Conservation (phyloP, 768 basidiomycete genomes). For the Tubosaeta sp. region DNA sequence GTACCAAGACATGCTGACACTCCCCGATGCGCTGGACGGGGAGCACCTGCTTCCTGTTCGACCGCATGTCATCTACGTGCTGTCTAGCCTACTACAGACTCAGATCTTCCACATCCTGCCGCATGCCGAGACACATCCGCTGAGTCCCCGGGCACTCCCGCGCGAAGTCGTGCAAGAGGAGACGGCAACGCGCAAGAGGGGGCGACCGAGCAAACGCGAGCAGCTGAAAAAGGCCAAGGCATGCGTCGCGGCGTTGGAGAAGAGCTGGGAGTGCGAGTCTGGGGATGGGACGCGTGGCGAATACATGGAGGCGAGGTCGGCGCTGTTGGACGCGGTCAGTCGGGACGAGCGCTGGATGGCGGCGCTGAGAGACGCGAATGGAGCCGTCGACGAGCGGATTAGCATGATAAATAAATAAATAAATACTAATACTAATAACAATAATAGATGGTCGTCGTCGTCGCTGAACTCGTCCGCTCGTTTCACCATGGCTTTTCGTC, state of each 20-base stretch:
- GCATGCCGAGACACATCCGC: conserved; percentile 40
- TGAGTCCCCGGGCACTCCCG: conserved; percentile 64
- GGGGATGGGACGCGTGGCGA: conserved; percentile 28
- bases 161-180: conserved; percentile 57
- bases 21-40: conserved; percentile 45
- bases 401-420: conserved; percentile 22
- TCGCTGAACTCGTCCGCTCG: conserved; percentile 7
- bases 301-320: conserved; percentile 43
- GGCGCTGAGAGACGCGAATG: conserved; percentile 37
- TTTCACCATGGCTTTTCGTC: conserved; percentile 26
- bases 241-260: conserved; percentile 45
- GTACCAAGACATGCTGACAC: conserved; percentile 42
- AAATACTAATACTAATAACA: not conserved
- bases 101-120: conserved; percentile 62
- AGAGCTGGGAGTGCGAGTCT: conserved; percentile 31
- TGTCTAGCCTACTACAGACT: conserved; percentile 44
- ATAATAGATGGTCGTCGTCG: too few relatives aligned
- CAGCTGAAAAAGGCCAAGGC: conserved; percentile 51
- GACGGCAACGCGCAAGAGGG: conserved; percentile 41
- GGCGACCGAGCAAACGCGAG: conserved; percentile 61
- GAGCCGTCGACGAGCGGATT: conserved; percentile 48
- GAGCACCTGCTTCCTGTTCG: conserved; percentile 42
- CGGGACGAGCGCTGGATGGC: conserved; percentile 8
- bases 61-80: conserved; percentile 47
- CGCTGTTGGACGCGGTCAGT: conserved; percentile 37